Base-by-base conservation (phyloP, 163 green algal species). In the Coccomyxa subellipsoidea region DNA sequence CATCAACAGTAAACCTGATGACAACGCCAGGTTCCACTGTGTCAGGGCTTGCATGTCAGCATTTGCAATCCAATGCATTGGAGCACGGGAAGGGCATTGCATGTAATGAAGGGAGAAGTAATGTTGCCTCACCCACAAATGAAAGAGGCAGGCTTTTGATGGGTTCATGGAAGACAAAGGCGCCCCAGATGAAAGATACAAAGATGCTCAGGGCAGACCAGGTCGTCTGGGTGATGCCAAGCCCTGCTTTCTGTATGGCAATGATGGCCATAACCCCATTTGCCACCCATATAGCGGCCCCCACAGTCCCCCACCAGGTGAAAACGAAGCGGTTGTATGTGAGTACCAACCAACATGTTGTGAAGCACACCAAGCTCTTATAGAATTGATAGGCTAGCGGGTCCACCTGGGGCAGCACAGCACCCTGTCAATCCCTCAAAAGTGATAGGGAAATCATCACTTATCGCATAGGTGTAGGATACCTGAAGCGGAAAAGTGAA, bases 241-340 rank as follows among this genome's bases (percentile, higher is more conserved):
- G 34, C 35, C 71, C 71, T 38, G 31, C 31, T 18, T 38, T 69
- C 36, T 70, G 37, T 35, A 69, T 71, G 23, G 29, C 76, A 18
- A 69, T 69, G 38, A 80, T 38, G 0, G 38, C 39, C 23, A 8
- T 29, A 27, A 69, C 38, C 38, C 76, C 31, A 66, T 69, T 36
- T 15, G 25, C 38, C 25, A 80, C 76, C 76, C 76, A 80, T 18
- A 80, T 80, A 15, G 38, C 5, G 32, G 76, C 38, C 21, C 76
- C 76, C 12, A 80, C 66, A 4, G 66, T 73, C 18, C 76, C 76
- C 76, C 76, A 80, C 37, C 37, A 69, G 21, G 76, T 80, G 39
- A 71, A 80, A 10, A 37, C 21, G 6, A 69, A 66, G 2, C 18
- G 27, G 38, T 54, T 39, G 25, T 34, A 80, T 36, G 38, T n/a